phyloP scores from a whole-genome alignment of 192 early-diverging fungal genomes.

The Entomortierella parvispora region DNA sequence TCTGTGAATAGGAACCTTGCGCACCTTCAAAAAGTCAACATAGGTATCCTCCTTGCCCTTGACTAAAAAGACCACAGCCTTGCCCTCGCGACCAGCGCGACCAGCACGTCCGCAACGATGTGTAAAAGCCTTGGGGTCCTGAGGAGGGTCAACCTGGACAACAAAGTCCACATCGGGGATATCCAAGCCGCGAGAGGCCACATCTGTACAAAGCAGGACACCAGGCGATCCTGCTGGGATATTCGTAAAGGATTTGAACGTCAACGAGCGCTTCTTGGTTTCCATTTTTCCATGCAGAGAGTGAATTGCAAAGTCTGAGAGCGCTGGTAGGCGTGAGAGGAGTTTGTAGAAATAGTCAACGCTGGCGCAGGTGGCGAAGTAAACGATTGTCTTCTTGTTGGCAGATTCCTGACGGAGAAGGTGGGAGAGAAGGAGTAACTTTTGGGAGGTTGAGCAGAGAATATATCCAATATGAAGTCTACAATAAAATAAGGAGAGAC shows the following conservation, averaged over 20 bases:
- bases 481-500: conserved; percentile 15
- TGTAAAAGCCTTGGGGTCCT: conserved; percentile 95
- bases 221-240: conserved; percentile 72
- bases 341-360: conserved; percentile 95
- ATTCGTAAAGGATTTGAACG: conserved; percentile 78
- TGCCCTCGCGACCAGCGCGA: conserved; percentile 85
- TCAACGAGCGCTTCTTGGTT: conserved; percentile 83
- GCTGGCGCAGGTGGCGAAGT: conserved; percentile 94
- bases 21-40: conserved; percentile 85
- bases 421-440: conserved; percentile 78
- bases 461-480: conserved; percentile 79
- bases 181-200: conserved; percentile 95
- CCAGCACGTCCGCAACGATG: conserved; percentile 97
- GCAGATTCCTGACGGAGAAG: conserved; percentile 61
- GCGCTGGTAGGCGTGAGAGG: conserved; percentile 51
- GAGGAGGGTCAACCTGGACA: conserved; percentile 94
- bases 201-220: conserved; percentile 94
- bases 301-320: conserved; percentile 67
- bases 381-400: conserved; percentile 90
- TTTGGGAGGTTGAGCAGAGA: conserved; percentile 82
- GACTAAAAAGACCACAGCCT: conserved; percentile 86
- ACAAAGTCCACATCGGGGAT: conserved; percentile 96
- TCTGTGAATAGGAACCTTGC: conserved; percentile 84
- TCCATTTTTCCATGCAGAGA: conserved; percentile 96
- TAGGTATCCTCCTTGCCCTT: conserved; percentile 91